Evolutionary conservation across 2,329 filamentous ascomycete species (phyloP), one percentile per base, ranked within the genome.

Genomic region (Botryotinia calthae): DNA sequence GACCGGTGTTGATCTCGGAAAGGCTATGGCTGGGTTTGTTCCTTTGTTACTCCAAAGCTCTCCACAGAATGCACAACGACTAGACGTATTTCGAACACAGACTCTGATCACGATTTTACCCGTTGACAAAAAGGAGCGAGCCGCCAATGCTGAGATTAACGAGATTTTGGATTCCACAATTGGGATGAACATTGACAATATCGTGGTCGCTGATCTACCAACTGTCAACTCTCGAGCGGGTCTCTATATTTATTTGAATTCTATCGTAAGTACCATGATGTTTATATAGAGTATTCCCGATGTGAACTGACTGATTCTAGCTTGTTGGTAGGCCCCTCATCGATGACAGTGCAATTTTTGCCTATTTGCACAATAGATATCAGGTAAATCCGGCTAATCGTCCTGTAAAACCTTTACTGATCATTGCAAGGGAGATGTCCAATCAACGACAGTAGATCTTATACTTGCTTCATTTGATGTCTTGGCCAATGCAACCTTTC

Each of bases 381-480:
- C 91, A 92, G 82, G 91, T 93, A 83, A 76, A 83, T 48, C n/a
- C 42, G 34, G 22, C 18, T 16, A 56, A 10, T 8, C 58, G 10
- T 37, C 16, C n/a, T 28, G 16, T 16, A 59, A 46, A n/a, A 12
- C 34, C 37, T 68, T 37, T 8, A 40, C 73, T 70, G 84, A 63
- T 85, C 70, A 25, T 2, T 16, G 18, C 7, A 71, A 94, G 87
- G 92, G 91, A 56, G 92, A 97, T 78, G 87, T 92, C 59, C 92
- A 95, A 81, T 87, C 88, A 20, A 90, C 94, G 62, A 89, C 93
- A 0, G 89, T 94, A 71, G 94, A 98, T 78, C 85, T 98, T 2
- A 92, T 98, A 59, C 87, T 95, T 16, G 93, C 94, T 1, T 91
- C 94, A 0, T 98, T 99, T 79, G 95, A 98, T 78, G 87, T 97